phyloP scores from a whole-genome alignment of 176 grass and related monocot genomes.

The Tuctoria greenei region DNA sequence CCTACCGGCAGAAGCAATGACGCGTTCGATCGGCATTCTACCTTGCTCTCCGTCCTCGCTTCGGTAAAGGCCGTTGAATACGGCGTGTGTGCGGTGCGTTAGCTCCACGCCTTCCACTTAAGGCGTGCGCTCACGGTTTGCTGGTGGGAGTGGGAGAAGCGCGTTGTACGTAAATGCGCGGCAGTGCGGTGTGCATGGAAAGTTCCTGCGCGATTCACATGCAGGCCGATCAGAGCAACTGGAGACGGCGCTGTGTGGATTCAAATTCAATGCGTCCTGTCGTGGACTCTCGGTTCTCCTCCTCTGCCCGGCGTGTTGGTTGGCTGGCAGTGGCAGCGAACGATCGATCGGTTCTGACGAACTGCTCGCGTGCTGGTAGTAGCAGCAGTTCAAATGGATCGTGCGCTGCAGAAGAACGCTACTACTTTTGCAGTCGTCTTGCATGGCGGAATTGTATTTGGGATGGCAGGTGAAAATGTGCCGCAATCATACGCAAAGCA shows the following conservation, averaged over 20 bases:
- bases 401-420: neutral
- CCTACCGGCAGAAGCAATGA: neutral
- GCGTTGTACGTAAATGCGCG: conserved; percentile 25
- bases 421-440: too few species aligned
- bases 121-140: conserved; percentile 21
- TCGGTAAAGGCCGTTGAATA: conserved; percentile 13
- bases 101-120: too few species aligned
- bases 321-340: neutral
- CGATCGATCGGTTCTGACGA: neutral
- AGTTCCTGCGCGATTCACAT: conserved; percentile 4
- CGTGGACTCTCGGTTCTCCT: neutral
- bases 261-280: conserved; percentile 19
- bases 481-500: too few species aligned
- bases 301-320: neutral
- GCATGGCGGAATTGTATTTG: too few species aligned
- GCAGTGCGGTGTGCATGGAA: conserved; percentile 17
- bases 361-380: too few species aligned
- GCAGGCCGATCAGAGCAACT: neutral
- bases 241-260: conserved; percentile 8
- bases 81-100: neutral
- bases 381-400: too few species aligned
- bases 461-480: too few species aligned
- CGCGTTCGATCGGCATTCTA: neutral
- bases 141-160: neutral
- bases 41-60: neutral